Evolutionary conservation across 352 stramenopile species (phyloP).

Genomic region (Globisporangium nodosum): DNA sequence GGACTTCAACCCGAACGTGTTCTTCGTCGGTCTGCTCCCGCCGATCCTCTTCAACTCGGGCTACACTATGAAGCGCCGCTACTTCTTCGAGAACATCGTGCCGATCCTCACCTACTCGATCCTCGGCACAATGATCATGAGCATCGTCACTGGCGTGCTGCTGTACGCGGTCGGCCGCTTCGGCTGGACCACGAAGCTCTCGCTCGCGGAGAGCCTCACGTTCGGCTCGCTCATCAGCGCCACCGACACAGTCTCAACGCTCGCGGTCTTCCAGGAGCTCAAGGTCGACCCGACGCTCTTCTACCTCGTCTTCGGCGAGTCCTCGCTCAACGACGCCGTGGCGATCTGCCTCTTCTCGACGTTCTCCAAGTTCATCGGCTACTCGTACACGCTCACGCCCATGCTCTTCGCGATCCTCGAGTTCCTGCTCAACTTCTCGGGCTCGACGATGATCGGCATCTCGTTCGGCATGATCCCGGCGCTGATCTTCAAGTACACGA

Average conservation of each 20-base stretch:
- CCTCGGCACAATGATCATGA: conserved; percentile 87
- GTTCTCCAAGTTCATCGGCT: conserved; percentile 90
- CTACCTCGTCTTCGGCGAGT: conserved; percentile 95
- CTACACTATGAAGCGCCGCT: conserved; percentile 88
- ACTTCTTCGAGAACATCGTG: conserved; percentile 91
- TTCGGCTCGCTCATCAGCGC: conserved; percentile 92
- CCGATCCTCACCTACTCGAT: conserved; percentile 90
- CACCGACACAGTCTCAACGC: conserved; percentile 91
- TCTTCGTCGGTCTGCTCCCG: conserved; percentile 91
- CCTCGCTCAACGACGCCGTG: conserved; percentile 92
- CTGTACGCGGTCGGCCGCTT: conserved; percentile 67
- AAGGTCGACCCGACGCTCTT: conserved; percentile 90
- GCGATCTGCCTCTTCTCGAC: conserved; percentile 92
- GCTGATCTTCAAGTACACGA: conserved; percentile 88
- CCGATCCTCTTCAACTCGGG: conserved; percentile 95
- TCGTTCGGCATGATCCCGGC: conserved; percentile 79
- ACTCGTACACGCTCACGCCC: conserved; percentile 73
- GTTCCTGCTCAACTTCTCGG: conserved; percentile 87
- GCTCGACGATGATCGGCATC: conserved; percentile 86
- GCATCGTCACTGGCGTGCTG: conserved; percentile 75
- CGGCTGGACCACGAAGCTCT: conserved; percentile 66
- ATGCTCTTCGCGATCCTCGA: conserved; percentile 82
- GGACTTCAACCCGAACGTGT: conserved; percentile 90
- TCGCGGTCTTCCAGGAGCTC: conserved; percentile 90
- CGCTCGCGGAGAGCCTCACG: conserved; percentile 84